phyloP scores from a whole-genome alignment of 305 asterid species.

The Solanum chacoense region DNA sequence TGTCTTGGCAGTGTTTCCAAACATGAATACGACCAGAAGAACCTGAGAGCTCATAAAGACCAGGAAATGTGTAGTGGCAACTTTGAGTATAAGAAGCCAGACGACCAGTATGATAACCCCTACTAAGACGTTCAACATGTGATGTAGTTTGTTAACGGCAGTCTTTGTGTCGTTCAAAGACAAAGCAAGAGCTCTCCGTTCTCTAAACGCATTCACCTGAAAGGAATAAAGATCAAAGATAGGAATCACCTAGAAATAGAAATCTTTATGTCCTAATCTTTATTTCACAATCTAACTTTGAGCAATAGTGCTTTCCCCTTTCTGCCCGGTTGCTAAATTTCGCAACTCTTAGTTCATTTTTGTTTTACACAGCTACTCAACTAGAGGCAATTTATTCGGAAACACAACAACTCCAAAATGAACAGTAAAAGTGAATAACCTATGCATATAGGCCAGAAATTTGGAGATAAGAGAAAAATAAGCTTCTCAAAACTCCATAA shows the following conservation, averaged over 20 bases:
- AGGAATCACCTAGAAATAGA: background rate
- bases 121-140: slow-evolving; percentile 14
- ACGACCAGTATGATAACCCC: slow-evolving; percentile 7
- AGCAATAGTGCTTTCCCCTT: background rate
- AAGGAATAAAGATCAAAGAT: background rate
- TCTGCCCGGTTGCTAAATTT: background rate
- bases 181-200: slow-evolving; percentile 23
- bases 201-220: slow-evolving; percentile 21
- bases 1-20: slow-evolving; percentile 23
- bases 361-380: background rate
- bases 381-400: background rate
- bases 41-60: slow-evolving; percentile 20
- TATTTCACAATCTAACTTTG: background rate
- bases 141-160: slow-evolving; percentile 19
- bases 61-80: slow-evolving; percentile 18
- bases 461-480: background rate
- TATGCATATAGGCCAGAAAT: background rate
- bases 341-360: background rate
- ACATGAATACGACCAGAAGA: slow-evolving; percentile 19
- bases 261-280: background rate
- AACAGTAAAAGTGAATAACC: background rate
- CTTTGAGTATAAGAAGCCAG: slow-evolving; percentile 17
- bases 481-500: background rate
- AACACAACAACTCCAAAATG: background rate
- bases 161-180: slow-evolving; percentile 24